Percentiles rank a stretch among this genome's conserved stretches.
These are phyloP conservation scores for Combretum micranthum DNA, from an alignment of 345 rosid species.

Conservation along the genomic window DNA sequence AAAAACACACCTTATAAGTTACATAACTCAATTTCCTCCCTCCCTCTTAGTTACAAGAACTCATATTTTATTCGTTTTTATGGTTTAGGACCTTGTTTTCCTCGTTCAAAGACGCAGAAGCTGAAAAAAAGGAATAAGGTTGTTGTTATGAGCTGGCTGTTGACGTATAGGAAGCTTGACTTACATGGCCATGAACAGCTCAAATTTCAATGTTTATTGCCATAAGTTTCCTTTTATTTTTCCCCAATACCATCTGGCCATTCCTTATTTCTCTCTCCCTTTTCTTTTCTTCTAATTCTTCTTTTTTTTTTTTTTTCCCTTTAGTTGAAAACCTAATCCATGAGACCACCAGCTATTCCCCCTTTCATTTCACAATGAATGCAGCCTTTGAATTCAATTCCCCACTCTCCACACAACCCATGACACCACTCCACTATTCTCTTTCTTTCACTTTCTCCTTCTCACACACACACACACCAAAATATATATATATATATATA, in stretches of 20 bases:
- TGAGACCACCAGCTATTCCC: slow-evolving; percentile 28
- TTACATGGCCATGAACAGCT: neutral
- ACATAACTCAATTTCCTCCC: neutral
- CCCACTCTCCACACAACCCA: slow-evolving; percentile 18
- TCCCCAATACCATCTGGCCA: no score
- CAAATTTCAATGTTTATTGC: neutral
- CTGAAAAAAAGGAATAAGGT: no score
- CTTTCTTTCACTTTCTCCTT: slow-evolving; percentile 5
- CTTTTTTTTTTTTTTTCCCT: slow-evolving; percentile 1
- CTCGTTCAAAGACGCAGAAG: no score
- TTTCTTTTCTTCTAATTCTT: slow-evolving; percentile 6
- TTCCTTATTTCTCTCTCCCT: no score
- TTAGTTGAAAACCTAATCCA: slow-evolving; percentile 4
- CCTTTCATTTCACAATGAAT: slow-evolving; percentile 27
- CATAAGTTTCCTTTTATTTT: no score
- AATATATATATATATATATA: slow-evolving; percentile 11
- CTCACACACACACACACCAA: neutral
- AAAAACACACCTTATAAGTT: slow-evolving; percentile 16
- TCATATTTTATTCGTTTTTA: neutral
- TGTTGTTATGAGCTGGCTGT: neutral
- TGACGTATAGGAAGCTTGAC: slow-evolving; percentile 4
- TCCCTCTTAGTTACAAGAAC: neutral
- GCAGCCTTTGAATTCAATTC: slow-evolving; percentile 35
- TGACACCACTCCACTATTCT: slow-evolving; percentile 20
- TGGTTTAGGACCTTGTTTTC: no score